These are phyloP conservation scores for Lepidium sativum DNA, from an alignment of 345 rosid species.

Conservation along the genomic window DNA sequence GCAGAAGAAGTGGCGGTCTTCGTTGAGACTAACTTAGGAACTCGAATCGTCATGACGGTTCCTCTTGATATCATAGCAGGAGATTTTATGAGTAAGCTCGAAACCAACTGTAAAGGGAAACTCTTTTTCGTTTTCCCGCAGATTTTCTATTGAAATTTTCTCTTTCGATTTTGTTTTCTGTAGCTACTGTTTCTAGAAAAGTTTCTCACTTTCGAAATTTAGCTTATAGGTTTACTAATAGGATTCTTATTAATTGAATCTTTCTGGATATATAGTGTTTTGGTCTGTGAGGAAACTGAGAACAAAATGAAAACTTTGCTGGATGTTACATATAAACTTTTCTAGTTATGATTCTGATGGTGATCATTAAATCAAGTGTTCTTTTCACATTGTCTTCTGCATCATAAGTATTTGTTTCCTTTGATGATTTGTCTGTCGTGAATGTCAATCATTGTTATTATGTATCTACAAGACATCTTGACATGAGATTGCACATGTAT, in stretches of 20 bases:
- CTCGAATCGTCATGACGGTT: constrained; percentile 48
- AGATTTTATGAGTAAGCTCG: constrained; percentile 44
- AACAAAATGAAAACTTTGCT: constrained; percentile 3
- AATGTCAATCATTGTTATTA: not conserved
- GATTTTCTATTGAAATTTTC: not conserved
- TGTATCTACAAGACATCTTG: not conserved
- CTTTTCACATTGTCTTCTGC: not conserved
- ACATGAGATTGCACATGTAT: not conserved
- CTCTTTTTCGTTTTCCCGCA: not conserved
- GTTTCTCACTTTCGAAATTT: not conserved
- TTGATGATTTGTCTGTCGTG: not conserved
- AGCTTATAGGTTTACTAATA: not conserved
- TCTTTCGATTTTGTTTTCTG: not conserved
- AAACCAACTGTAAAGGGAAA: not conserved
- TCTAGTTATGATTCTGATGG: not conserved
- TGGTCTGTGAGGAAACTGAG: not conserved
- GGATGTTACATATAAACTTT: not conserved
- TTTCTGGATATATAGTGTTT: not conserved
- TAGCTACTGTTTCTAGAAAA: not conserved
- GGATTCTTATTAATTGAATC: not conserved
- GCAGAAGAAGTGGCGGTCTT: constrained; percentile 41
- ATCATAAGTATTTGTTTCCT: not conserved
- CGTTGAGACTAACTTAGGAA: constrained; percentile 47
- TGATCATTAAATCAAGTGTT: not conserved
- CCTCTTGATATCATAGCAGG: constrained; percentile 34